Evolutionary conservation across 345 rosid species (phyloP).

Genomic region (Citrus australasica): DNA sequence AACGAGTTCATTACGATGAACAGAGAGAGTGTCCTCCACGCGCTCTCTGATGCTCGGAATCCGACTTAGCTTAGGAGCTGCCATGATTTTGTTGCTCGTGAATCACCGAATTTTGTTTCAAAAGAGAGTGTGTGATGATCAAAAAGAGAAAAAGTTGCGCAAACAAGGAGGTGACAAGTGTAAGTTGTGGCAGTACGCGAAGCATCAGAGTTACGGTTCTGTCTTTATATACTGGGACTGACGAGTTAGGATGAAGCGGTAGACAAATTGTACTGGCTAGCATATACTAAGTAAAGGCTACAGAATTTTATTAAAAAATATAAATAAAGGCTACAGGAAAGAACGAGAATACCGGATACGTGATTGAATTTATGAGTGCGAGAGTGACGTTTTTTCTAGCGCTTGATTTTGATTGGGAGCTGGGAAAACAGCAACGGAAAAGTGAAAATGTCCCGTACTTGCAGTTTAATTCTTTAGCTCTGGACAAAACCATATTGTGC

Average conservation of each 20-base stretch:
- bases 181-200: neutral
- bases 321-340: neutral
- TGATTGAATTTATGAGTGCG: neutral
- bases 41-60: conserved; percentile 79
- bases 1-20: conserved; percentile 86
- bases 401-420: neutral
- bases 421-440: neutral
- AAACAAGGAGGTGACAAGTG: conserved; percentile 5
- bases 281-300: too few species aligned
- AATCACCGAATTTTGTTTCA: neutral
- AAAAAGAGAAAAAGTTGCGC: neutral
- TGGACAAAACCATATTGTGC: neutral
- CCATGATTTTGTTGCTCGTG: conserved; percentile 31
- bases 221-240: neutral
- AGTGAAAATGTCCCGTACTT: neutral
- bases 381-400: neutral
- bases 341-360: neutral
- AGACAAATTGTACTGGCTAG: neutral
- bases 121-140: neutral
- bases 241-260: neutral
- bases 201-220: neutral
- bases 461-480: too few species aligned
- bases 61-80: conserved; percentile 49
- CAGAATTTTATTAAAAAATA: too few species aligned
- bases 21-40: conserved; percentile 82